Percentiles rank a stretch among this genome's conserved stretches.
phyloP scores from a whole-genome alignment of 129 eudicot genomes.

The Flaveria linearis region DNA sequence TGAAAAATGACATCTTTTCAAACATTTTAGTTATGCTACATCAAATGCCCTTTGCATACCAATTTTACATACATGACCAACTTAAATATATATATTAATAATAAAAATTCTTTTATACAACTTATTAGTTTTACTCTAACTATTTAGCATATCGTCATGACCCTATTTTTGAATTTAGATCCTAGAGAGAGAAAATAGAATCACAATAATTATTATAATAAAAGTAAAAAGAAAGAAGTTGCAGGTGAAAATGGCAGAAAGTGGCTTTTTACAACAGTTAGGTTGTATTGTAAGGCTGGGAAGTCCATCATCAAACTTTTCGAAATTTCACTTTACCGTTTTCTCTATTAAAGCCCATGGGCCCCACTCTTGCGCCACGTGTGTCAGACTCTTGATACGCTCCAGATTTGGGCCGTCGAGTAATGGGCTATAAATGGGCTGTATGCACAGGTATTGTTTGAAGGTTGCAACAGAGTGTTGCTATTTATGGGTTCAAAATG shows the following conservation, averaged over 20 bases:
- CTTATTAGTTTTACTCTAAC: too few species aligned
- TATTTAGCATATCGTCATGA: too few species aligned
- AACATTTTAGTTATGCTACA: too few species aligned
- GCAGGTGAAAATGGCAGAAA: conserved; percentile 42
- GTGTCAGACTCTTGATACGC: conserved; percentile 42
- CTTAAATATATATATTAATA: too few species aligned
- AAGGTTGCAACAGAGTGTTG: conserved; percentile 27
- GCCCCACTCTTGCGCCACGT: conserved; percentile 36
- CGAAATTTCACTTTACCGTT: conserved; percentile 33
- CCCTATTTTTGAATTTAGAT: too few species aligned
- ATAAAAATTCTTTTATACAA: too few species aligned
- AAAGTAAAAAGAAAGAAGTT: background rate
- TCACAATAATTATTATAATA: background rate
- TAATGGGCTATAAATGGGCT: conserved; percentile 42
- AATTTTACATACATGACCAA: too few species aligned
- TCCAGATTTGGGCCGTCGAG: conserved; percentile 38
- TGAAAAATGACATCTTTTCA: too few species aligned
- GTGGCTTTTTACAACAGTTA: conserved; percentile 29
- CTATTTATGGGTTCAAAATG: conserved; percentile 29
- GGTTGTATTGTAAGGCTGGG: conserved; percentile 23
- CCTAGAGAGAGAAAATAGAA: too few species aligned
- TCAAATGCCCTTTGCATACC: too few species aligned
- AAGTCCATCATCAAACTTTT: conserved; percentile 41
- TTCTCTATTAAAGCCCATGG: conserved; percentile 34
- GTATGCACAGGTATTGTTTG: background rate